A percentile compares a stretch with the other conserved stretches of the same genome.
Conservation (phyloP, 148 eudicot genomes). For the Fagopyrum esculentum region DNA sequence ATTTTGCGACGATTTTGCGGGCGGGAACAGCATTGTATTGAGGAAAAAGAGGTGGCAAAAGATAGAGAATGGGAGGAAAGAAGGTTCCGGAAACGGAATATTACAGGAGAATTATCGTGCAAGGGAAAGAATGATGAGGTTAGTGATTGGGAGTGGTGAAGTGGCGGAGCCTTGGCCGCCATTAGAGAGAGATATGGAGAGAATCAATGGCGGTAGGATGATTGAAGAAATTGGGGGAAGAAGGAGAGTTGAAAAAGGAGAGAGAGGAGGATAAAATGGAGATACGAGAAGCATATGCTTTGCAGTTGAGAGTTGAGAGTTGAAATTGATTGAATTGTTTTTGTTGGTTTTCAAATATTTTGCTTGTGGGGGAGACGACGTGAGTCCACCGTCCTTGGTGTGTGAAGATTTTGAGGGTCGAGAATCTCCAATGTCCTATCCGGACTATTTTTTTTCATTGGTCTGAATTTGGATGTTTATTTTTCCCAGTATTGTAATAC, state of each 20-base stretch:
- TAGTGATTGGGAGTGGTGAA: constrained; percentile 14
- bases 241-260: not conserved
- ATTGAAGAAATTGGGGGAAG: not conserved
- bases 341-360: not conserved
- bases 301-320: not conserved
- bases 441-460: not conserved
- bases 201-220: constrained; percentile 4
- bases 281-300: constrained; percentile 43
- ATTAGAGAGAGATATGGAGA: constrained; percentile 9
- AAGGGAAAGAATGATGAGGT: constrained; percentile 12
- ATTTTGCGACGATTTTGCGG: constrained; percentile 7
- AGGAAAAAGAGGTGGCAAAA: constrained; percentile 13
- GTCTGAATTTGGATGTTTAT: not conserved
- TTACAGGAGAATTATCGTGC: constrained; percentile 10
- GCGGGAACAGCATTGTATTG: not conserved
- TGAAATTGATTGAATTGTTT: not conserved
- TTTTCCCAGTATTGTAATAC: not conserved
- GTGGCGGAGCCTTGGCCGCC: constrained; percentile 23
- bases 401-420: not conserved
- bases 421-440: not conserved
- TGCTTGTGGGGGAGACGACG: not conserved
- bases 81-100: constrained; percentile 12
- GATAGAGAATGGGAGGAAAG: constrained; percentile 12
- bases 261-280: constrained; percentile 17
- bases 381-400: not conserved